Evolutionary conservation across 139 green algal genomes (phyloP), one percentile per base, ranked within the genome.

Genomic region (Picochlorum sp.): DNA sequence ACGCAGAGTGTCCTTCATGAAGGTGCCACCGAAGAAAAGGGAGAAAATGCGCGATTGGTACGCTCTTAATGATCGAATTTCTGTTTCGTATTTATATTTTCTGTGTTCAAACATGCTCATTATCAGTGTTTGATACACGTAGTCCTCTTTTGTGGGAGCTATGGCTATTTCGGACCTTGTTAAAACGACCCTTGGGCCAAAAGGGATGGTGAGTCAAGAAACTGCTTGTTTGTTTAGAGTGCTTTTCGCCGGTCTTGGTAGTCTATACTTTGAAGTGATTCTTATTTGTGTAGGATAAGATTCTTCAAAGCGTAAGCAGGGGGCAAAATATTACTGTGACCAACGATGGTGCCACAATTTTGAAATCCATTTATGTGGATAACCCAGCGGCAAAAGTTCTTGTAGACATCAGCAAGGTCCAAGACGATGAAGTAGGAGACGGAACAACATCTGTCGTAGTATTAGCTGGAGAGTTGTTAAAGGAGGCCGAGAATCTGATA

Each of bases 281-380:
- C n/a, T n/a, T n/a, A n/a, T n/a, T n/a, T n/a, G n/a, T 64, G 58
- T 76, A 94, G 86, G 93, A 99, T 73, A 99, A 99, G 64, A 98
- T 99, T 54, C 71, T 99, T 58, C 88, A 98, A 59, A 95, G 82
- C 59, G 84, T 95, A 73, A 68, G 79, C n/a, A 64, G 88, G 0
- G 83, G 82, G 3, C 59, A 89, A 25, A 66, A 88, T 14, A 76
- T 98, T 4, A 94, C 85, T 7, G 89, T 99, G 2, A 99, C 93
- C 9, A 99, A 99, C 50, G 93, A 99, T 63, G 93, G 93, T 9
- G 93, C 93, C 43, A 99, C 92, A 33, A 97, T 99, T 60, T 75
- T 99, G 5, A 96, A 98, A 63, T 85, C 82, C 2, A 75, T 98
- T 16, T 86, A 86, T 32, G 84, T 99, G 10, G 93, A 99, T 75